These are phyloP conservation scores for Fusarium napiforme DNA, from an alignment of 2,329 filamentous ascomycete genomes.

Conservation along the genomic window DNA sequence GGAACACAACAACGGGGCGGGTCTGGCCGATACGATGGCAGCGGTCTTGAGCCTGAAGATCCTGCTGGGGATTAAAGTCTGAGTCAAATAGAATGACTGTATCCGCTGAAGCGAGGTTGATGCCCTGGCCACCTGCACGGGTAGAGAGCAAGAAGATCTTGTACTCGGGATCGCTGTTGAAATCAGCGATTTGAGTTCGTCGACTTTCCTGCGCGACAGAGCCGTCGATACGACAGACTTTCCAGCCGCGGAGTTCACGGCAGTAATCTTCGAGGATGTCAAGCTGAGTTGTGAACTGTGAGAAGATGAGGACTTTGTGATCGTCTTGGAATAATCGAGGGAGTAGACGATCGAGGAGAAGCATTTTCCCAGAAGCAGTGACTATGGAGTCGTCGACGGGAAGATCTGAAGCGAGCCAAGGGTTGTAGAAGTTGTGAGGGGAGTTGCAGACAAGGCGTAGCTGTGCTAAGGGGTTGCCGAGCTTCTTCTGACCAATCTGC, in stretches of 20 bases:
- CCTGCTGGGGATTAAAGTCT: constrained; percentile 96
- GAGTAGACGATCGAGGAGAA: constrained; percentile 87
- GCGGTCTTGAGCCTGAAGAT: constrained; percentile 95
- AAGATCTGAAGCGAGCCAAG: constrained; percentile 73
- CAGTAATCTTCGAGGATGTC: constrained; percentile 93
- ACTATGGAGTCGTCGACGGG: constrained; percentile 83
- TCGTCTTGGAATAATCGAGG: constrained; percentile 76
- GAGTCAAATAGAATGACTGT: constrained; percentile 91
- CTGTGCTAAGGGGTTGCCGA: constrained; percentile 94
- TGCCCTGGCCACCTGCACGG: constrained; percentile 91
- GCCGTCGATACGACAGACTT: constrained; percentile 90
- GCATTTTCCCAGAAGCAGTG: constrained; percentile 93
- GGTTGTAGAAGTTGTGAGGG: constrained; percentile 96
- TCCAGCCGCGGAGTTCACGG: constrained; percentile 77
- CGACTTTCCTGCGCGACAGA: constrained; percentile 80
- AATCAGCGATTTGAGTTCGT: constrained; percentile 75
- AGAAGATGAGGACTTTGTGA: constrained; percentile 96
- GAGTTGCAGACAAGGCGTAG: constrained; percentile 91
- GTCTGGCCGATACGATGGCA: constrained; percentile 96
- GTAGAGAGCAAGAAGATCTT: constrained; percentile 91
- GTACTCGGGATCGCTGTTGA: constrained; percentile 72
- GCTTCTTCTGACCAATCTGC: constrained; percentile 89
- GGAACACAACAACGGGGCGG: constrained; percentile 90
- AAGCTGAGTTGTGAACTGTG: constrained; percentile 93
- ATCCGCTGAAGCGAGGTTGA: constrained; percentile 91